These are phyloP conservation scores for Lactarius akahatsu DNA, from an alignment of 768 basidiomycete species.

Conservation along the genomic window DNA sequence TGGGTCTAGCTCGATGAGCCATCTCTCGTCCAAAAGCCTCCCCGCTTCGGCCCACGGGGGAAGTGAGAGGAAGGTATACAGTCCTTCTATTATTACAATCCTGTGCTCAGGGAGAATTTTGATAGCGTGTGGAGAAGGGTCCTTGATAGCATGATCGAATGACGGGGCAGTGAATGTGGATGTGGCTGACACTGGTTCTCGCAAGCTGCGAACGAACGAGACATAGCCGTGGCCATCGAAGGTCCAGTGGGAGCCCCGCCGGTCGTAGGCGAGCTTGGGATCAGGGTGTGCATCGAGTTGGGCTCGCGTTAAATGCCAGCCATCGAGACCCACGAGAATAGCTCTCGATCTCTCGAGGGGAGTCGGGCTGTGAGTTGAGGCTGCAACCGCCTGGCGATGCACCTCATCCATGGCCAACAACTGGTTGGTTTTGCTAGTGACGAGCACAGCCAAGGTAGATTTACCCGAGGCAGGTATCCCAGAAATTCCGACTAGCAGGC, in stretches of 20 bases:
- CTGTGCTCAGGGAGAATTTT: conserved; percentile 62
- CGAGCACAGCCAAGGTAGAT: conserved; percentile 64
- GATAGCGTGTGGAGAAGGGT: conserved; percentile 65
- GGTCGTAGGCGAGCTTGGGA: conserved; percentile 70
- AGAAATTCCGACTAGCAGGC: conserved; percentile 69
- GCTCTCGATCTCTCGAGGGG: conserved; percentile 36
- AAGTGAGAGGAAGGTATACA: conserved; percentile 79
- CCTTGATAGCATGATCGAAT: conserved; percentile 86
- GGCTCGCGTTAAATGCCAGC: conserved; percentile 85
- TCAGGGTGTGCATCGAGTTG: conserved; percentile 77
- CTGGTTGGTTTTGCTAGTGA: conserved; percentile 55
- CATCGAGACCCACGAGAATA: conserved; percentile 79
- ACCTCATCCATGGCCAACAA: conserved; percentile 34
- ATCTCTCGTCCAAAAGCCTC: conserved; percentile 68
- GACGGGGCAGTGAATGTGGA: conserved; percentile 65
- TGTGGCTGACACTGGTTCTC: conserved; percentile 34
- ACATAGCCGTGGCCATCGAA: conserved; percentile 78
- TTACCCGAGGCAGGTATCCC: conserved; percentile 89
- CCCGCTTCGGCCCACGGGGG: conserved; percentile 72
- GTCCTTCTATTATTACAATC: conserved; percentile 83
- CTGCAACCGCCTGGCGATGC: background rate
- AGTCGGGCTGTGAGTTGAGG: background rate
- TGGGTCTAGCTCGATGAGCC: conserved; percentile 64
- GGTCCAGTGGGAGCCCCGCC: conserved; percentile 89
- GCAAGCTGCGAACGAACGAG: conserved; percentile 60